Evolutionary conservation across 495 filamentous ascomycete species (phyloP).

Genomic region (Halenospora varia): DNA sequence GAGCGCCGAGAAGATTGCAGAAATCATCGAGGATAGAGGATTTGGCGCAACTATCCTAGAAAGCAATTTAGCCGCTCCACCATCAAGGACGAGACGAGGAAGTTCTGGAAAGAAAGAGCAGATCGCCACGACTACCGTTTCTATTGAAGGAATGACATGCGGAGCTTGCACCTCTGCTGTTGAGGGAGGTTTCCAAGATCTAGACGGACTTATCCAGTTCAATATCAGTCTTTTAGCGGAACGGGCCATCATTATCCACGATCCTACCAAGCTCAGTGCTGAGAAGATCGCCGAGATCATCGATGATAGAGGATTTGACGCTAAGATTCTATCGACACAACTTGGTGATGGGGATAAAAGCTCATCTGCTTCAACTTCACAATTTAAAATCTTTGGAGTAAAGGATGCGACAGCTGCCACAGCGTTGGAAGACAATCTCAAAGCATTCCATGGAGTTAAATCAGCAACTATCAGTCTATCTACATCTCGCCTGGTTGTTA

Average conservation of each 20-base stretch:
- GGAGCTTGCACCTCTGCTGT: slow-evolving; percentile 91
- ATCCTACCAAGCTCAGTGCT: slow-evolving; percentile 59
- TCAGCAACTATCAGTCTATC: slow-evolving; percentile 67
- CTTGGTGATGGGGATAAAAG: slow-evolving; percentile 40
- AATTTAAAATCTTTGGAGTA: slow-evolving; percentile 82
- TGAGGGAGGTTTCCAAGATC: slow-evolving; percentile 70
- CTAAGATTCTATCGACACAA: slow-evolving; percentile 64
- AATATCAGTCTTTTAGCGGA: slow-evolving; percentile 94
- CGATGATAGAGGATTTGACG: slow-evolving; percentile 89
- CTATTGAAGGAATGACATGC: slow-evolving; percentile 97
- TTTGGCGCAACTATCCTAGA: slow-evolving; percentile 83
- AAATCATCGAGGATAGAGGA: slow-evolving; percentile 85
- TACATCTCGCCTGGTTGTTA: slow-evolving; percentile 63
- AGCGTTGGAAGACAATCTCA: slow-evolving; percentile 65
- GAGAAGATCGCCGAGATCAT: slow-evolving; percentile 82
- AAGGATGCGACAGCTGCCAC: slow-evolving; percentile 64
- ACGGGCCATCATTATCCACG: slow-evolving; percentile 83
- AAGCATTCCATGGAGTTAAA: slow-evolving; percentile 61
- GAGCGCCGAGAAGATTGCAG: slow-evolving; percentile 62
- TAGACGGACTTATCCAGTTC: slow-evolving; percentile 78
- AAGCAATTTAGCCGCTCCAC: slow-evolving; percentile 33
- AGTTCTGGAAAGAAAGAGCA: slow-evolving; percentile 10
- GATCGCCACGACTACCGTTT: slow-evolving; percentile 73
- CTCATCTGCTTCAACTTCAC: slow-evolving; percentile 48
- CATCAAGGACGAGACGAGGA: slow-evolving; percentile 27